Evolutionary conservation across 1,139 yeast species (phyloP).

Genomic region (Diutina scorzettiae): DNA sequence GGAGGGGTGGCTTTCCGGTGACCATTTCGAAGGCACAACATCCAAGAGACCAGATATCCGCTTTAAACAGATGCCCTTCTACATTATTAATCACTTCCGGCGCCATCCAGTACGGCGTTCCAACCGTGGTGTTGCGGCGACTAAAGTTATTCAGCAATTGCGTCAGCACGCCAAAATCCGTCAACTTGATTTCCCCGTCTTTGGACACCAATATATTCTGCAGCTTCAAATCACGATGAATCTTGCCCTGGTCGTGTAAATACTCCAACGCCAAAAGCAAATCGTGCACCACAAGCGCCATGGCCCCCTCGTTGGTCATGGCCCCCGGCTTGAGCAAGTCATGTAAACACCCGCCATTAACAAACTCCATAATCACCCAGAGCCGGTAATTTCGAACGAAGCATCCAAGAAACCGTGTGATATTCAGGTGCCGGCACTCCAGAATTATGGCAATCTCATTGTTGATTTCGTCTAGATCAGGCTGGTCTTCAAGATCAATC

Average conservation of each 20-base stretch:
- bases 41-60: constrained; percentile 95
- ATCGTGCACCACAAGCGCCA: constrained; percentile 48
- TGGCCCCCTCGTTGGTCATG: constrained; percentile 27
- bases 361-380: constrained; percentile 80
- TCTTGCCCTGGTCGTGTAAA: constrained; percentile 66
- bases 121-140: constrained; percentile 81
- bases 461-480: constrained; percentile 63
- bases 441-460: constrained; percentile 68
- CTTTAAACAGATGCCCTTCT: constrained; percentile 71
- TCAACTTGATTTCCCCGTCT: constrained; percentile 73
- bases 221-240: constrained; percentile 79
- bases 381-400: constrained; percentile 68
- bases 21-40: constrained; percentile 79
- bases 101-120: constrained; percentile 99
- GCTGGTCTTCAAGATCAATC: constrained; percentile 71
- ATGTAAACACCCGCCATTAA: constrained; percentile 75
- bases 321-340: constrained; percentile 59
- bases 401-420: constrained; percentile 70
- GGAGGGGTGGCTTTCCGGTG: constrained; percentile 75
- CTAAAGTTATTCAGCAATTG: constrained; percentile 72
- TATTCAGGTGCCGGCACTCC: constrained; percentile 58
- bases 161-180: constrained; percentile 94
- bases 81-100: constrained; percentile 86
- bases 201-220: constrained; percentile 66
- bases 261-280: constrained; percentile 59